Evolutionary conservation across 805 yeast genomes (phyloP).

Genomic region (Nakazawaea wickerhamii): DNA sequence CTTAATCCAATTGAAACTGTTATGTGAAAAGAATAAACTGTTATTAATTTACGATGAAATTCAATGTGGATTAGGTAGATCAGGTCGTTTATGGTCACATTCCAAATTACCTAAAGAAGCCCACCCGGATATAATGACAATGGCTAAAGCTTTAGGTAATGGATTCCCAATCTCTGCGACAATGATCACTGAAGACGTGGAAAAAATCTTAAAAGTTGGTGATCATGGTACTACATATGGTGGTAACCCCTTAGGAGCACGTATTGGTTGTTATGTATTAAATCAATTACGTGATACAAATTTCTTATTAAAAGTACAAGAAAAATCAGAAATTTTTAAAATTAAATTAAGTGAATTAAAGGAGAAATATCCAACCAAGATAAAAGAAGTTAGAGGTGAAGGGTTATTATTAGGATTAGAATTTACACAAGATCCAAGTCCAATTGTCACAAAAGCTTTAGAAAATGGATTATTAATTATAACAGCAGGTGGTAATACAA

Average conservation of each 20-base stretch:
- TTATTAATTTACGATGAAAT: constrained; percentile 89
- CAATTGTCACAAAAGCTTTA: constrained; percentile 63
- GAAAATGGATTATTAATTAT: constrained; percentile 79
- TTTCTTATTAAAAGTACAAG: constrained; percentile 55
- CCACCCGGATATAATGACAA: constrained; percentile 90
- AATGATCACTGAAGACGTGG: constrained; percentile 76
- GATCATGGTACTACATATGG: constrained; percentile 99
- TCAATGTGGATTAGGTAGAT: constrained; percentile 93
- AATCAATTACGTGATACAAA: constrained; percentile 55
- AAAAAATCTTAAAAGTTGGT: constrained; percentile 69
- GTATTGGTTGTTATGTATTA: constrained; percentile 74
- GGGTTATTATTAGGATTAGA: constrained; percentile 87
- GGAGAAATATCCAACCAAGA: constrained; percentile 52
- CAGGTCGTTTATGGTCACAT: constrained; percentile 94
- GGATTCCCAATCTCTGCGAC: constrained; percentile 97
- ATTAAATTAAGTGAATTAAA: constrained; percentile 45
- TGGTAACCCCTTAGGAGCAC: constrained; percentile 89
- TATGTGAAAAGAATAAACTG: constrained; percentile 67
- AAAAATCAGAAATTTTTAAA: constrained; percentile 53
- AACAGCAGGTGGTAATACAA: constrained; percentile 87
- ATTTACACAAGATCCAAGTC: constrained; percentile 57
- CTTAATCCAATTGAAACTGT: constrained; percentile 54
- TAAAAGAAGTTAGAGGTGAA: constrained; percentile 74
- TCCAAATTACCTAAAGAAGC: constrained; percentile 66
- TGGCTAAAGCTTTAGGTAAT: constrained; percentile 95